Conservation (phyloP, 768 basidiomycete genomes). For the Lepiota venenata region DNA sequence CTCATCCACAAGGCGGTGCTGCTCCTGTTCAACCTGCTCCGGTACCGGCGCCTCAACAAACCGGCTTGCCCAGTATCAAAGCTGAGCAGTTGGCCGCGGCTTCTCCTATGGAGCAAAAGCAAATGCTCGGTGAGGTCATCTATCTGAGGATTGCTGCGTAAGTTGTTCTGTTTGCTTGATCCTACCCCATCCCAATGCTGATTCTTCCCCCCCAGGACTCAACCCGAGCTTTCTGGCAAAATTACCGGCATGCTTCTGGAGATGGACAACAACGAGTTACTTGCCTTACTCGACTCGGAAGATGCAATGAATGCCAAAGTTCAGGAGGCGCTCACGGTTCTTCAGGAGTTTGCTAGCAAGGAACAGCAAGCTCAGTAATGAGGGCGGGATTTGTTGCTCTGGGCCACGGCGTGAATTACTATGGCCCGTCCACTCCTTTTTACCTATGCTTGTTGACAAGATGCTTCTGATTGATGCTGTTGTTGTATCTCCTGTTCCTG, state of each 20-base stretch:
- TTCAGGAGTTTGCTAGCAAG: constrained; percentile 73
- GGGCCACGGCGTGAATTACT: constrained; percentile 32
- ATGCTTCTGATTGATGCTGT: constrained; percentile 33
- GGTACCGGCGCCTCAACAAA: constrained; percentile 35
- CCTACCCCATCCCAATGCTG: constrained; percentile 12
- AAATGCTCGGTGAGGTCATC: constrained; percentile 96
- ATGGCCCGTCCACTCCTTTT: constrained; percentile 51
- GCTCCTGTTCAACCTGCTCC: constrained; percentile 40
- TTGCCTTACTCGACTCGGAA: constrained; percentile 79
- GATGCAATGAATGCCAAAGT: constrained; percentile 90
- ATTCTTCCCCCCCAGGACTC: constrained; percentile 41
- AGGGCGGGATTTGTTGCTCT: constrained; percentile 18
- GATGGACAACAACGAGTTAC: constrained; percentile 95
- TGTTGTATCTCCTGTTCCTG: constrained; percentile 23
- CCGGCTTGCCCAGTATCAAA: constrained; percentile 42
- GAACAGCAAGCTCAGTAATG: constrained; percentile 15
- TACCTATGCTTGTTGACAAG: constrained; percentile 31
- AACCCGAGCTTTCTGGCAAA: constrained; percentile 96
- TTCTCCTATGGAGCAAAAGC: constrained; percentile 90
- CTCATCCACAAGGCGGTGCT: constrained; percentile 21
- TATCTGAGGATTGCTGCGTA: constrained; percentile 88
- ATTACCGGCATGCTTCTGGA: constrained; percentile 98
- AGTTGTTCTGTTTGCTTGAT: constrained; percentile 27
- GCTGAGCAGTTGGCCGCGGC: constrained; percentile 52
- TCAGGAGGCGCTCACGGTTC: constrained; percentile 83